These are phyloP conservation scores for Ogataea pignaliae DNA, from an alignment of 805 yeast species.

Conservation along the genomic window DNA sequence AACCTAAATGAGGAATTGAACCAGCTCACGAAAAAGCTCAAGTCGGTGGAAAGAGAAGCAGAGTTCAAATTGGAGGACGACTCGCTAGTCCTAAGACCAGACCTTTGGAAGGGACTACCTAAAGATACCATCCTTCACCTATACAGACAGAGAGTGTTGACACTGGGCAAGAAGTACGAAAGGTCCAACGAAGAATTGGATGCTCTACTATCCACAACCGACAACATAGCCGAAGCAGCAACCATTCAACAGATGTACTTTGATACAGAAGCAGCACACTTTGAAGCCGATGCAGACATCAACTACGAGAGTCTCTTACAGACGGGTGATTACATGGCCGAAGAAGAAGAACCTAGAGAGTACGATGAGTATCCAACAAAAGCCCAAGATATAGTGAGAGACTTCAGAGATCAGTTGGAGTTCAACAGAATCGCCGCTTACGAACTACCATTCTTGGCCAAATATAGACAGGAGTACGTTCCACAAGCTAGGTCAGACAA, in stretches of 20 bases:
- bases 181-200: conserved; percentile 49
- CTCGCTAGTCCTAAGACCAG: conserved; percentile 53
- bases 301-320: conserved; percentile 38
- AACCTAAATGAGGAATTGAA: conserved; percentile 6
- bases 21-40: conserved; percentile 11
- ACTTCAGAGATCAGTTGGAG: conserved; percentile 70
- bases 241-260: conserved; percentile 29
- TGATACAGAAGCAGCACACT: conserved; percentile 41
- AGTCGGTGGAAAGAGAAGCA: conserved; percentile 9
- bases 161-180: conserved; percentile 48
- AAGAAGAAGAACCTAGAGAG: conserved; percentile 36
- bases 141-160: conserved; percentile 50
- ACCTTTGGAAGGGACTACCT: conserved; percentile 66
- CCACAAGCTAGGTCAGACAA: conserved; percentile 39
- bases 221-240: conserved; percentile 23
- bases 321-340: conserved; percentile 28
- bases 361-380: conserved; percentile 63
- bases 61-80: conserved; percentile 16
- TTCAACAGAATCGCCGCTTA: conserved; percentile 83
- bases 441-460: conserved; percentile 81
- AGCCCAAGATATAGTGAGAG: conserved; percentile 69
- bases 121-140: conserved; percentile 57
- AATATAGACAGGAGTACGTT: conserved; percentile 65
- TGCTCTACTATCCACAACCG: conserved; percentile 47
- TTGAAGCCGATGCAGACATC: conserved; percentile 35